Evolutionary conservation across 1,284 basidiomycete genomes (phyloP).

Genomic region (Tilletiopsis washingtonensis): DNA sequence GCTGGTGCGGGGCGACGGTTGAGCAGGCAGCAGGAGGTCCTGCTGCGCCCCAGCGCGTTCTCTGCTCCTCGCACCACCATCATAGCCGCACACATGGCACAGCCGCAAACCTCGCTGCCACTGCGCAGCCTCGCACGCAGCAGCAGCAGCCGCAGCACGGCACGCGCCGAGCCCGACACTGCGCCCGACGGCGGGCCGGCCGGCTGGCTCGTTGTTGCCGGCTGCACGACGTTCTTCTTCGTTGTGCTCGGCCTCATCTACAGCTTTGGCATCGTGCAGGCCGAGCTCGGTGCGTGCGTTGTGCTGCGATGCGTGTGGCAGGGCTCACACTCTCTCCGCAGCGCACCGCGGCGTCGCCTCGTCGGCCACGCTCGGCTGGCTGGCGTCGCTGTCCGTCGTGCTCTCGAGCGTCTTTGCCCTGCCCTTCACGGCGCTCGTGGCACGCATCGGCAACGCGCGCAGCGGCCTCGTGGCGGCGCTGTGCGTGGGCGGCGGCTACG

Average conservation of each 20-base stretch:
- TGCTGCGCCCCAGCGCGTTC: too few species aligned
- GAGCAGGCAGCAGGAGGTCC: too few species aligned
- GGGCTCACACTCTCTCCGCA: too few species aligned
- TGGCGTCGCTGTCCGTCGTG: conserved; percentile 37
- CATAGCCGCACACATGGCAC: too few species aligned
- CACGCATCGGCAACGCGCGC: conserved; percentile 27
- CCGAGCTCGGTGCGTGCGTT: conserved; percentile 31
- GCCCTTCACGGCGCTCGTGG: conserved; percentile 35
- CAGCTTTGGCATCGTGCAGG: conserved; percentile 45
- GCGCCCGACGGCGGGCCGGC: conserved; percentile 5
- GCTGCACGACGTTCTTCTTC: conserved; percentile 22
- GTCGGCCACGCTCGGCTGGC: conserved; percentile 42
- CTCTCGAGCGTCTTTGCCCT: conserved; percentile 38
- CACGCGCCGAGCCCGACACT: too few species aligned
- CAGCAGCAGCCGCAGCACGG: neutral
- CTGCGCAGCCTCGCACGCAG: too few species aligned
- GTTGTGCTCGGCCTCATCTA: conserved; percentile 39
- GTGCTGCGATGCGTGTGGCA: too few species aligned
- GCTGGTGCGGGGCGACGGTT: too few species aligned
- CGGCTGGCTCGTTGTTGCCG: conserved; percentile 22
- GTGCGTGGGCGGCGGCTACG: conserved; percentile 31
- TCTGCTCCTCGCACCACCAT: too few species aligned
- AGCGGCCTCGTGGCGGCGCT: conserved; percentile 27
- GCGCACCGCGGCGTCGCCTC: conserved; percentile 37
- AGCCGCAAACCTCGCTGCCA: too few species aligned